Percentiles rank a stretch among this genome's conserved stretches.
These are phyloP conservation scores for Phytophthora fragariaefolia DNA, from an alignment of 352 stramenopile species.

Conservation along the genomic window DNA sequence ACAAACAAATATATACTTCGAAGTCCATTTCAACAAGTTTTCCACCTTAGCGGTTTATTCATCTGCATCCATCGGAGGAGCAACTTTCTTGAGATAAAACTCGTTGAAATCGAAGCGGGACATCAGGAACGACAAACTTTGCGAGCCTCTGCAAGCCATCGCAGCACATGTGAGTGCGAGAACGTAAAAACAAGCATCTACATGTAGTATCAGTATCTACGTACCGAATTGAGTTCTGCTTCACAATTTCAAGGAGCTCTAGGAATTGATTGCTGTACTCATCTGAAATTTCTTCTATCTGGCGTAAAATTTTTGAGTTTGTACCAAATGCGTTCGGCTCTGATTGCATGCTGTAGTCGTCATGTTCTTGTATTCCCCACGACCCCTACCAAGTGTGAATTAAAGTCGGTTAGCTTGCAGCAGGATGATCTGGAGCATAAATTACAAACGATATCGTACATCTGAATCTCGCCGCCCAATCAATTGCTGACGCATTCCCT, in stretches of 20 bases:
- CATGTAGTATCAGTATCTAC: slow-evolving; percentile 9
- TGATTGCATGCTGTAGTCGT: slow-evolving; percentile 49
- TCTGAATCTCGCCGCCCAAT: slow-evolving; percentile 59
- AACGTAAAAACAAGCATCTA: slow-evolving; percentile 3
- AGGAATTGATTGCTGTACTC: slow-evolving; percentile 75
- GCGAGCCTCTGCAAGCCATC: slow-evolving; percentile 50
- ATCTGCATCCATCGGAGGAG: slow-evolving; percentile 47
- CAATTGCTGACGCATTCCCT: slow-evolving; percentile 55
- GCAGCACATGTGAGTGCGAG: background rate
- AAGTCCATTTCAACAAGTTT: slow-evolving; percentile 10
- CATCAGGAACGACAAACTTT: slow-evolving; percentile 86
- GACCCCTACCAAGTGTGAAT: slow-evolving; percentile 44
- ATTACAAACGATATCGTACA: slow-evolving; percentile 24
- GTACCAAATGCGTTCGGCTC: slow-evolving; percentile 49
- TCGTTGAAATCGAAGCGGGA: slow-evolving; percentile 94
- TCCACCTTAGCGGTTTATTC: slow-evolving; percentile 44
- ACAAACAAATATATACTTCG: background rate
- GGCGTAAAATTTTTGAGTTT: slow-evolving; percentile 55
- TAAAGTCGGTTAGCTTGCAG: background rate
- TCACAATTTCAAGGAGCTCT: slow-evolving; percentile 76
- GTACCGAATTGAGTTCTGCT: slow-evolving; percentile 61
- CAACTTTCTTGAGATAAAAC: slow-evolving; percentile 78
- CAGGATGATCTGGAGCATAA: background rate
- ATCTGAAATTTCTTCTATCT: slow-evolving; percentile 70
- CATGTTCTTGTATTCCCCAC: slow-evolving; percentile 62